phyloP scores from a whole-genome alignment of 495 filamentous ascomycete species.

The Penicillium desertorum region DNA sequence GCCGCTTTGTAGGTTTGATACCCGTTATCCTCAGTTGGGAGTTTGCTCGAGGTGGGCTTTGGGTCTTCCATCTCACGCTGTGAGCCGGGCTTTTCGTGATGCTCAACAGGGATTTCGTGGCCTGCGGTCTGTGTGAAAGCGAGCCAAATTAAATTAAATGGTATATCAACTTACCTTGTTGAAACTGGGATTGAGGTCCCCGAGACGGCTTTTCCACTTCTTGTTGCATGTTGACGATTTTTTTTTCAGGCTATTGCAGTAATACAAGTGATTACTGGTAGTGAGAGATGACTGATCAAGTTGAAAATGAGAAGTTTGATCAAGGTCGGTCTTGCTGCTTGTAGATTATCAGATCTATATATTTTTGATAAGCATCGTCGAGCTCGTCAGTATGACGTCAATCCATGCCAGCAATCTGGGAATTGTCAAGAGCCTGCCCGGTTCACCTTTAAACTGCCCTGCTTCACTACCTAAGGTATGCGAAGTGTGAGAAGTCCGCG shows the following conservation, averaged over 20 bases:
- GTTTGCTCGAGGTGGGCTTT: conserved; percentile 59
- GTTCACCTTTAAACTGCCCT: too few relatives aligned
- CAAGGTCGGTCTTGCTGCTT: too few relatives aligned
- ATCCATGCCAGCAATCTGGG: too few relatives aligned
- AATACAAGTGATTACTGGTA: too few relatives aligned
- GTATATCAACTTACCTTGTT: conserved; percentile 16
- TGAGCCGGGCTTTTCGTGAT: conserved; percentile 66
- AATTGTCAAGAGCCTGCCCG: too few relatives aligned
- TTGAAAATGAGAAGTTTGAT: too few relatives aligned
- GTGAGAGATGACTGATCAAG: too few relatives aligned
- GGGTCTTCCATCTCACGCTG: conserved; percentile 64
- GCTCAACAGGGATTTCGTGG: conserved; percentile 65
- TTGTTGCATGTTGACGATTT: conserved; percentile 18
- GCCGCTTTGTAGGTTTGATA: conserved; percentile 77
- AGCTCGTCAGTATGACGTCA: too few relatives aligned
- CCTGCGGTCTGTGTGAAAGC: conserved; percentile 42
- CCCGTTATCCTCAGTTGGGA: conserved; percentile 68
- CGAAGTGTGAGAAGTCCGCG: too few relatives aligned
- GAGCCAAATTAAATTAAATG: background rate
- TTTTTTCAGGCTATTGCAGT: background rate
- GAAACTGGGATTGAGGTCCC: conserved; percentile 22
- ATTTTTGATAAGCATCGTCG: too few relatives aligned
- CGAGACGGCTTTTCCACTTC: conserved; percentile 15
- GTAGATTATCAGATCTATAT: too few relatives aligned
- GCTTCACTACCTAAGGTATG: too few relatives aligned